A percentile compares a stretch with the other conserved stretches of the same genome.
phyloP scores from a whole-genome alignment of 768 basidiomycete genomes.

The Leccinum uliginosum region DNA sequence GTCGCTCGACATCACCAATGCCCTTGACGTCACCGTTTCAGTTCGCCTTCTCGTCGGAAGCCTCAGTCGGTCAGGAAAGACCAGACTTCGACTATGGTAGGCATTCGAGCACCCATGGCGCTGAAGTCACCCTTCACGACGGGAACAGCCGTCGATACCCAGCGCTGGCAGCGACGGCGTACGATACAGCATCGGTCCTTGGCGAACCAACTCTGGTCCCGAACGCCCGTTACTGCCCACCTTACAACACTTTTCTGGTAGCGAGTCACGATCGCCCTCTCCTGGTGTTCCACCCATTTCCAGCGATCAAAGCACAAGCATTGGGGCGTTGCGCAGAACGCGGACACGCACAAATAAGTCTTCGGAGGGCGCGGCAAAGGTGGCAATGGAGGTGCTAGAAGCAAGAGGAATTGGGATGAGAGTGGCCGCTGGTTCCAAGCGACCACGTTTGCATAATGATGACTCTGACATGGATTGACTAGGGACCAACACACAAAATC shows the following conservation, averaged over 20 bases:
- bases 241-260: constrained; percentile 45
- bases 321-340: constrained; percentile 78
- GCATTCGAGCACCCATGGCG: constrained; percentile 44
- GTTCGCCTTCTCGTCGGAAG: constrained; percentile 56
- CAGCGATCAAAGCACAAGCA: constrained; percentile 82
- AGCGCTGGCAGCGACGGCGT: constrained; percentile 49
- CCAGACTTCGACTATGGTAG: constrained; percentile 66
- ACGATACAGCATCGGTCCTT: constrained; percentile 54
- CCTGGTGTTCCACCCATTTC: constrained; percentile 51
- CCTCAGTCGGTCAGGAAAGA: constrained; percentile 48
- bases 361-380: constrained; percentile 65
- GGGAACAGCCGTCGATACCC: constrained; percentile 65
- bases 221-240: constrained; percentile 47
- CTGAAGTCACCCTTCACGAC: constrained; percentile 68
- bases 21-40: constrained; percentile 65
- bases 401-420: constrained; percentile 67
- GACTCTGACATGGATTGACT: constrained; percentile 42
- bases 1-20: constrained; percentile 72
- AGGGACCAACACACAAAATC: constrained; percentile 14
- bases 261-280: constrained; percentile 46
- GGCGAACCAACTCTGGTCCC: constrained; percentile 45
- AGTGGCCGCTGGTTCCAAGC: constrained; percentile 33
- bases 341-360: constrained; percentile 69
- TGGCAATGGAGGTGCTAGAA: constrained; percentile 78
- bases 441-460: constrained; percentile 48